Evolutionary conservation across 2,329 filamentous ascomycete genomes (phyloP).

Genomic region (Cladosporium cucumerinum): DNA sequence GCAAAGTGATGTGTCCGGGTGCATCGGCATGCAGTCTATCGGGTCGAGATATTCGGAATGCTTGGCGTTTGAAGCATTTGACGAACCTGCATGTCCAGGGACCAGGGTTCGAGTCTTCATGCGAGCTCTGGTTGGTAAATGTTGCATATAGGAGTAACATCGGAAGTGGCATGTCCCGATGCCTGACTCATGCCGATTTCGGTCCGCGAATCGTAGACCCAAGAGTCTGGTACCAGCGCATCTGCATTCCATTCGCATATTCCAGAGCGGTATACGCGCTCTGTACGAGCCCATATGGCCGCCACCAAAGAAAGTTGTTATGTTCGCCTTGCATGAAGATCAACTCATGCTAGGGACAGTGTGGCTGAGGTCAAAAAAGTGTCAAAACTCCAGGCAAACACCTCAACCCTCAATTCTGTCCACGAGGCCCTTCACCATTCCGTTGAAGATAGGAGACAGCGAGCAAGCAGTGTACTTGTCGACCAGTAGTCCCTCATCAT

Average conservation of each 20-base stretch:
- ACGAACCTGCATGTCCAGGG: background rate
- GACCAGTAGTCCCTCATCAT: slow-evolving; percentile 51
- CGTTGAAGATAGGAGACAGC: slow-evolving; percentile 64
- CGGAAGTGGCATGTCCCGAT: background rate
- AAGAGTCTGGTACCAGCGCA: background rate
- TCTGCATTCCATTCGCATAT: background rate
- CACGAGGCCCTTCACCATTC: slow-evolving; percentile 47
- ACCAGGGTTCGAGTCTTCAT: background rate
- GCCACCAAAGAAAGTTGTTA: no score
- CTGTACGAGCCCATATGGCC: background rate
- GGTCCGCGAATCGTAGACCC: background rate
- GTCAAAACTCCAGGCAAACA: background rate
- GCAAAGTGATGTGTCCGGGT: background rate
- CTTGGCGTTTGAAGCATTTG: background rate
- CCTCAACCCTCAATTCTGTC: slow-evolving; percentile 12
- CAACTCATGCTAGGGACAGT: background rate
- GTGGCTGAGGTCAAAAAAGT: background rate
- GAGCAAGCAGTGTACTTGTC: slow-evolving; percentile 73
- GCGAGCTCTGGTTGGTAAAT: background rate
- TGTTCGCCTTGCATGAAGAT: background rate
- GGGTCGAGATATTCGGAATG: background rate
- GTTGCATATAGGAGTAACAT: background rate
- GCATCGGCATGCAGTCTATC: background rate
- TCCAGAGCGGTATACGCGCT: background rate
- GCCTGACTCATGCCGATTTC: background rate